Conservation (phyloP, 2,329 filamentous ascomycete genomes). For the Colletotrichum gigasporum region DNA sequence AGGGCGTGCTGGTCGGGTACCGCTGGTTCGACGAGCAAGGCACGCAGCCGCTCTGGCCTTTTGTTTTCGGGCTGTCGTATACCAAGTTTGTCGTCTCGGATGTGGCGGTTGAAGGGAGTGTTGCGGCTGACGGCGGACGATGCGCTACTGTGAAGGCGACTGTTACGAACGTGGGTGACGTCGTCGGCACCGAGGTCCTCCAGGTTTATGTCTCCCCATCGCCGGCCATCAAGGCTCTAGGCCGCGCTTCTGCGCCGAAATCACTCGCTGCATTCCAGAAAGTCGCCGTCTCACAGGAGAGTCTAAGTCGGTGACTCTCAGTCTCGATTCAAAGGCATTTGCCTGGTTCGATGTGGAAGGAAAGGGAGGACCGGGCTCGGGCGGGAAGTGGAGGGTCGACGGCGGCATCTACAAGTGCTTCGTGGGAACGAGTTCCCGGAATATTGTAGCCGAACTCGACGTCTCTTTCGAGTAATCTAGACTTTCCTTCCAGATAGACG, state of each 20-base stretch:
- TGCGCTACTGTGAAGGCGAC: rapidly evolving
- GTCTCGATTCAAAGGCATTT: background rate
- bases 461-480: conserved; percentile 2
- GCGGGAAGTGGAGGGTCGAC: conserved; percentile 32
- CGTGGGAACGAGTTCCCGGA: conserved; percentile 28
- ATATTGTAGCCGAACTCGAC: background rate
- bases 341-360: conserved; percentile 30
- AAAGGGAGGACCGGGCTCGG: background rate
- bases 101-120: background rate
- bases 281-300: conserved; percentile 6
- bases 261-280: conserved; percentile 31
- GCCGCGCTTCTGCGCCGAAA: conserved; percentile 3
- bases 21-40: conserved; percentile 64
- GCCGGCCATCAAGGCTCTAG: conserved; percentile 33
- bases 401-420: conserved; percentile 22
- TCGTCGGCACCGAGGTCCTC: background rate
- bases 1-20: conserved; percentile 75
- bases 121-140: background rate
- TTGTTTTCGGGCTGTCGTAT: conserved; percentile 75
- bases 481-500: too few species aligned
- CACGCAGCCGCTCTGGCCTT: conserved; percentile 64
- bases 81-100: conserved; percentile 63
- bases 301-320: background rate
- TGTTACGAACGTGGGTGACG: background rate
- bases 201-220: conserved; percentile 53